These are phyloP conservation scores for Bidens hawaiensis DNA, from an alignment of 140 eudicot genomes.

Conservation along the genomic window DNA sequence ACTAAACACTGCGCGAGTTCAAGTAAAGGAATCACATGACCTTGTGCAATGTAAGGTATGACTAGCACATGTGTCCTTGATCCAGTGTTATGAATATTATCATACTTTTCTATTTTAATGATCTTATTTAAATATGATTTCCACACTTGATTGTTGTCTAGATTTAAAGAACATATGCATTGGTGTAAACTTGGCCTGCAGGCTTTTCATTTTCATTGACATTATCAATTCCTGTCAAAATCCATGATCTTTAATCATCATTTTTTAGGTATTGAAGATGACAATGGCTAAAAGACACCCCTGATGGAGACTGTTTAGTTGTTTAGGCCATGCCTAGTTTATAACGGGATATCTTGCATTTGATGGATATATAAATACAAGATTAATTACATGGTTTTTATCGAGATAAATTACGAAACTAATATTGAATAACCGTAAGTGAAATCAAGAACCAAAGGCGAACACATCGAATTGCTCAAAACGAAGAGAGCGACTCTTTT, in stretches of 20 bases:
- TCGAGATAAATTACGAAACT: no score
- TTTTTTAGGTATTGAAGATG: not conserved
- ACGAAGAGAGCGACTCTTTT: no score
- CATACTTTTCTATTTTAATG: not conserved
- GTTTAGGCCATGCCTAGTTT: not conserved
- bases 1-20: conserved; percentile 17
- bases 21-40: conserved; percentile 28
- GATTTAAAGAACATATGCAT: not conserved
- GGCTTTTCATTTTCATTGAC: not conserved
- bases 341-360: not conserved
- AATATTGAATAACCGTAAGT: no score
- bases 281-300: not conserved
- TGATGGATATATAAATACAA: not conserved
- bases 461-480: no score
- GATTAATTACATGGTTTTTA: no score
- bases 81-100: not conserved
- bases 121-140: not conserved
- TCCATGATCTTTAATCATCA: not conserved
- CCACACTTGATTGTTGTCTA: not conserved
- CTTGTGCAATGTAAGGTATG: conserved; percentile 28
- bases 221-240: conserved; percentile 1
- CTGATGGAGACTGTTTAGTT: not conserved
- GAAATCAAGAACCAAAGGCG: no score
- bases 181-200: not conserved
- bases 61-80: conserved; percentile 17